Evolutionary conservation across 768 basidiomycete species (phyloP), one percentile per base, ranked within the genome.

Genomic region (Mycena leptocephala): DNA sequence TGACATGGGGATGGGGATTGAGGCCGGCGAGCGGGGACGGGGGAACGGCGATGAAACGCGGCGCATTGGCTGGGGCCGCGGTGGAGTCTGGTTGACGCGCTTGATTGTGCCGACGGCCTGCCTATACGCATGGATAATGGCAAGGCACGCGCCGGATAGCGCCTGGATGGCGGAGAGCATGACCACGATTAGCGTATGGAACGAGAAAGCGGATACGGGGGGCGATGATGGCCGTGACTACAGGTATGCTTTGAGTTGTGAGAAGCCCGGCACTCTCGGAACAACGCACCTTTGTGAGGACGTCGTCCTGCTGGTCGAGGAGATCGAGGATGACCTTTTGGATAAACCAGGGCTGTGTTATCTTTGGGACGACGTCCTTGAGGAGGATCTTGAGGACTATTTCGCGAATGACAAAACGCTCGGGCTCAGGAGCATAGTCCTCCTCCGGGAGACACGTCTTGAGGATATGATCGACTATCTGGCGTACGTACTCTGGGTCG

Each of bases 341-440:
- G 58, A 98, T 90, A 83, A 98, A 99, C 97, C 97, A 99, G 0
- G 95, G 95, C 82, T 98, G 94, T 8, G 92, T 90, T 64, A 98
- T 82, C 78, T 91, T 93, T 35, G 93, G 93, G 30, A 94, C 80
- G 30, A 94, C 84, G 76, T 93, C 92, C 61, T 90, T 89, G 76
- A 97, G 86, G 8, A 99, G 85, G 28, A 95, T 88, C 79, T 95
- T 94, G 80, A 96, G 90, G 35, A 98, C 80, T 46, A 98, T 87
- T 85, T 99, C 98, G 72, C 96, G 92, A 51, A 95, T 85, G 73
- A 99, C 94, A 75, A 91, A 88, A n/a, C 96, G 91, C 85, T 98
- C 95, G 0, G 92, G 83, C 63, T 95, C 93, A 22, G 96, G 91
- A 13, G 90, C 90, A 82, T 93, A 96, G 81, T 98, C 96, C 73